Evolutionary conservation across 352 stramenopile species (phyloP).

Genomic region (Phytophthora podocarpi): DNA sequence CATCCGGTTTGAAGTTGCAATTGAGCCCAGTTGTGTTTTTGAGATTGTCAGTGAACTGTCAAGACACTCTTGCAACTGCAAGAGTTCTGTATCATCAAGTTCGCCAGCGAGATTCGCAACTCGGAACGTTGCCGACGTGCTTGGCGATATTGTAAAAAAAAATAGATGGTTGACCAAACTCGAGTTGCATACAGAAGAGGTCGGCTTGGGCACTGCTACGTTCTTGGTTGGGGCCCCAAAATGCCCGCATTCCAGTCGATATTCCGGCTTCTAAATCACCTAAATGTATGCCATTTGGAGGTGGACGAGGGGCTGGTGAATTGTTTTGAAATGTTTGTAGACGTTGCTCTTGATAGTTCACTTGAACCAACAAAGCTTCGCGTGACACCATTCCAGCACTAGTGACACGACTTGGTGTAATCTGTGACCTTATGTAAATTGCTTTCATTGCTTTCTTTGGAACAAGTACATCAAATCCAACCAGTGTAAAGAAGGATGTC

Average conservation of each 20-base stretch:
- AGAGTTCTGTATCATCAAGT: not conserved
- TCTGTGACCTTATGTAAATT: not conserved
- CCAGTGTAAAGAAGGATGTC: not conserved
- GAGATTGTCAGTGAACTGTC: not conserved
- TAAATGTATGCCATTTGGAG: too few relatives aligned
- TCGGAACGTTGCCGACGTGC: not conserved
- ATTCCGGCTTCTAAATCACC: not conserved
- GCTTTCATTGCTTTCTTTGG: not conserved
- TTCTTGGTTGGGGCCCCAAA: constrained; percentile 14
- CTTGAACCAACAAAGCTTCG: not conserved
- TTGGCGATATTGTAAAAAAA: constrained; percentile 11
- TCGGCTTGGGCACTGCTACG: not conserved
- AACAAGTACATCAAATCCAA: constrained; percentile 4
- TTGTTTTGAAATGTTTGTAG: not conserved
- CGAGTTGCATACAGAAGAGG: constrained; percentile 9
- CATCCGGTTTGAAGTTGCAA: not conserved
- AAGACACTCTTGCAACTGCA: not conserved
- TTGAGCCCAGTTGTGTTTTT: not conserved
- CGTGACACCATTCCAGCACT: not conserved
- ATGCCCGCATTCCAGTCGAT: constrained; percentile 1
- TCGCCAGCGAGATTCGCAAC: constrained; percentile 6
- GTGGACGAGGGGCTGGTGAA: too few relatives aligned
- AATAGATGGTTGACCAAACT: constrained; percentile 10
- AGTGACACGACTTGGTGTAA: not conserved
- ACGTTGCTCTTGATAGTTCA: not conserved